Percentiles rank a stretch among this genome's conserved stretches.
phyloP scores from a whole-genome alignment of 805 yeast species.

The Trichomonascus vanleenenianus region DNA sequence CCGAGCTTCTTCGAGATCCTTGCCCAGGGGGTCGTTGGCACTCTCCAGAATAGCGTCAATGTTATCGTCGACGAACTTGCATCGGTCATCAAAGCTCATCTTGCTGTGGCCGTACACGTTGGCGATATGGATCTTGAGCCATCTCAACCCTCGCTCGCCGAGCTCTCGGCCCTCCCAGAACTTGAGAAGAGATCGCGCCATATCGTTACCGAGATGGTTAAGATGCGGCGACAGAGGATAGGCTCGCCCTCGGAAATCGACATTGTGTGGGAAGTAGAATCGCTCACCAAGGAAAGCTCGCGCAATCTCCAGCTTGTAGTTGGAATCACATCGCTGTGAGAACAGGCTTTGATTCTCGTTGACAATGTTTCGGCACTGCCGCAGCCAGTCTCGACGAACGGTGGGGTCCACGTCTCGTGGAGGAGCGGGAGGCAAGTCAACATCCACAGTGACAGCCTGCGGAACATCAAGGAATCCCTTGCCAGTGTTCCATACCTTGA shows the following conservation, averaged over 20 bases:
- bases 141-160: conserved; percentile 44
- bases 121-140: conserved; percentile 59
- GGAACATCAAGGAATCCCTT: conserved; percentile 68
- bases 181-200: conserved; percentile 48
- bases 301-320: conserved; percentile 91
- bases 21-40: conserved; percentile 43
- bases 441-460: conserved; percentile 36
- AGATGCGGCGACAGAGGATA: conserved; percentile 58
- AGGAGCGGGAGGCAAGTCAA: conserved; percentile 52
- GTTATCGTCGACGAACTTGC: conserved; percentile 40
- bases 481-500: conserved; percentile 83
- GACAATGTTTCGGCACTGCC: conserved; percentile 46
- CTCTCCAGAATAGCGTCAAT: conserved; percentile 36
- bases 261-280: conserved; percentile 54
- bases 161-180: conserved; percentile 54
- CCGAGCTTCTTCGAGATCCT: conserved; percentile 13
- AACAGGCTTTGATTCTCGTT: conserved; percentile 59
- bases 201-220: conserved; percentile 55
- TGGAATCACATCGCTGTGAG: conserved; percentile 88
- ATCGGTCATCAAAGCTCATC: conserved; percentile 44
- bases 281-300: conserved; percentile 71
- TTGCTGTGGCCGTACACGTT: conserved; percentile 53
- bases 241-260: conserved; percentile 59
- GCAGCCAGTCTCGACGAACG: conserved; percentile 60
- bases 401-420: conserved; percentile 62